Evolutionary conservation across 1,284 basidiomycete genomes (phyloP).

Genomic region (Coniferiporia weirii): DNA sequence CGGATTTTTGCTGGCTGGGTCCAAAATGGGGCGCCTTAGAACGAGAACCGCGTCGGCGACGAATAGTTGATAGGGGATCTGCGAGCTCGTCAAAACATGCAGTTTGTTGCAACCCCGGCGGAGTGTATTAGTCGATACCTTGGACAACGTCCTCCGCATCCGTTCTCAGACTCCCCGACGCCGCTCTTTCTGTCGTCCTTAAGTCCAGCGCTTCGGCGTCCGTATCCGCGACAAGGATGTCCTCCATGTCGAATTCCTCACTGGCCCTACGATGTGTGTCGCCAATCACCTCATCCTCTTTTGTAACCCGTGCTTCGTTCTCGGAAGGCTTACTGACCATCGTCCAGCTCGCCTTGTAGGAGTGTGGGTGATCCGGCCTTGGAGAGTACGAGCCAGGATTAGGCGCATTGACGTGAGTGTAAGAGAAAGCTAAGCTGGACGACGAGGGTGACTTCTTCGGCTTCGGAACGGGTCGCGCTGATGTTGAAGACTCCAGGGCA

Average conservation of each 20-base stretch:
- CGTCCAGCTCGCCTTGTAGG: slow-evolving; percentile 63
- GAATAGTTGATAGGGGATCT: slow-evolving; percentile 18
- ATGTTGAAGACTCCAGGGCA: slow-evolving; percentile 32
- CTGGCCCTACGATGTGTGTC: slow-evolving; percentile 29
- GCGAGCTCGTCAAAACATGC: slow-evolving; percentile 2
- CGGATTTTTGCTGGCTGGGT: slow-evolving; percentile 9
- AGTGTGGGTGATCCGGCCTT: slow-evolving; percentile 35
- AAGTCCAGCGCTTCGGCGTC: slow-evolving; percentile 41
- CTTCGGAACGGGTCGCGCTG: slow-evolving; percentile 54
- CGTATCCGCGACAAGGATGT: slow-evolving; percentile 70
- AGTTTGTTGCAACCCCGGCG: background rate
- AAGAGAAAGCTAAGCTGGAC: slow-evolving; percentile 72
- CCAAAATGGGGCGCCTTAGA: slow-evolving; percentile 15
- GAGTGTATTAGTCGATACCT: slow-evolving; percentile 21
- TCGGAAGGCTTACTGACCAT: slow-evolving; percentile 54
- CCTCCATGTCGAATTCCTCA: slow-evolving; percentile 59
- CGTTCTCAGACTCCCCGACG: slow-evolving; percentile 23
- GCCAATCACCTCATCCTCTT: slow-evolving; percentile 29
- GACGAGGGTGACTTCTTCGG: slow-evolving; percentile 46
- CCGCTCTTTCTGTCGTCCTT: slow-evolving; percentile 7
- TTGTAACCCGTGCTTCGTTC: slow-evolving; percentile 23
- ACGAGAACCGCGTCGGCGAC: slow-evolving; percentile 3
- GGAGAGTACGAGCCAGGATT: slow-evolving; percentile 74
- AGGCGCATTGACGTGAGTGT: slow-evolving; percentile 73
- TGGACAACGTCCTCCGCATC: slow-evolving; percentile 29